Conservation (phyloP, 2,329 filamentous ascomycete genomes). For the Cladosporium velox region DNA sequence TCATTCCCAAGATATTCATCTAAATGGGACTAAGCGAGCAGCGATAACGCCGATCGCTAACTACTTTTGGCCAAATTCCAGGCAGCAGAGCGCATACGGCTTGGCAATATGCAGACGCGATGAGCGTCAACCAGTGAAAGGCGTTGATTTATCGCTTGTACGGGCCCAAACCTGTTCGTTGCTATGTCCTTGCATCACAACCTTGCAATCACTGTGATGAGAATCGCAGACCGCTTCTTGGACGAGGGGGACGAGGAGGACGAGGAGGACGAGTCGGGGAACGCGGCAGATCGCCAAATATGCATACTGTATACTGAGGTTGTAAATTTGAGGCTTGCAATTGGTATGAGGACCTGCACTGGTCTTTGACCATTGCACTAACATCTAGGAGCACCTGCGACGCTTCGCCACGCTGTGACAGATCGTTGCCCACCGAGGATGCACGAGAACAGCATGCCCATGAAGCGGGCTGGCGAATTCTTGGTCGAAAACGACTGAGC, state of each 20-base stretch:
- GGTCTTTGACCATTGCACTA: neutral
- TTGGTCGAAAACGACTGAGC: neutral
- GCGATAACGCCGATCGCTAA: neutral
- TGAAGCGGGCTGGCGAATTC: neutral
- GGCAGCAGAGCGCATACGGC: neutral
- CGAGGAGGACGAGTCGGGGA: neutral
- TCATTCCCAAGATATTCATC: neutral
- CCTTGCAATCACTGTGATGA: neutral
- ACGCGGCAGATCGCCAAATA: neutral
- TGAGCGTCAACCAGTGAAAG: neutral
- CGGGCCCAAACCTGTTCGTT: neutral
- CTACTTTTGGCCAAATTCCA: neutral
- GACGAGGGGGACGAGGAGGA: neutral
- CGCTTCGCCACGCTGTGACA: neutral
- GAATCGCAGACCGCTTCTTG: neutral
- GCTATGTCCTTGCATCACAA: neutral
- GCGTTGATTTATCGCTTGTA: neutral
- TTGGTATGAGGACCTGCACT: neutral
- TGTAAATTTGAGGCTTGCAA: neutral
- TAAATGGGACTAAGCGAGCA: neutral
- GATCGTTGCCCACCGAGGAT: neutral
- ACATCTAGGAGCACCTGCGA: neutral
- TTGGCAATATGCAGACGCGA: neutral
- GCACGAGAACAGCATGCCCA: conserved; percentile 1
- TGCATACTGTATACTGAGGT: neutral